These are phyloP conservation scores for Dovyalis caffra DNA, from an alignment of 345 rosid species.

Conservation along the genomic window DNA sequence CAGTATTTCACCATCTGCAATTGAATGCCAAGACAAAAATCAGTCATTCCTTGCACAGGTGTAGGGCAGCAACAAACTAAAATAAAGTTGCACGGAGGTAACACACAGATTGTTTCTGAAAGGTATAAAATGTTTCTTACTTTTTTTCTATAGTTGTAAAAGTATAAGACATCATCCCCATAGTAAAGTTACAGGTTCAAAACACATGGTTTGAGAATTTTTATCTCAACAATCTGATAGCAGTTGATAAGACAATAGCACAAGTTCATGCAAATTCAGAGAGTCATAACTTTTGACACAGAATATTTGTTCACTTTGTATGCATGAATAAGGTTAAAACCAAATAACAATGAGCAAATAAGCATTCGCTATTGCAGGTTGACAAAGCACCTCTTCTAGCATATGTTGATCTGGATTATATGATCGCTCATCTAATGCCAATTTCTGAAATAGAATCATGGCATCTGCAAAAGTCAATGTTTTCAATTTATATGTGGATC, in stretches of 20 bases:
- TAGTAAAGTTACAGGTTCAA: neutral
- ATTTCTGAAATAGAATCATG: slow-evolving; percentile 20
- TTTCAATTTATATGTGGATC: slow-evolving; percentile 19
- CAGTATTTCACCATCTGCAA: slow-evolving; percentile 26
- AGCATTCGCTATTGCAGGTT: neutral
- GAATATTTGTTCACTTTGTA: too few species aligned
- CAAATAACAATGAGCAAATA: neutral
- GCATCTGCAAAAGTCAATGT: slow-evolving; percentile 20
- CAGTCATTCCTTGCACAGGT: neutral
- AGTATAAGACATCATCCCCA: neutral
- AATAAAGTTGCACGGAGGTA: neutral
- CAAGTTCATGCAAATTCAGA: too few species aligned
- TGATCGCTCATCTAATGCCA: slow-evolving; percentile 15
- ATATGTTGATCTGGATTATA: slow-evolving; percentile 1
- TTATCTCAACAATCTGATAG: too few species aligned
- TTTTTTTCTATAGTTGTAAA: neutral
- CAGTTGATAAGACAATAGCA: too few species aligned
- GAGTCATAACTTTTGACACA: too few species aligned
- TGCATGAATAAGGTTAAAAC: neutral
- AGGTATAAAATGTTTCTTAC: neutral
- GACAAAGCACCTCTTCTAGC: slow-evolving; percentile 16
- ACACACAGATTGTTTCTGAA: slow-evolving; percentile 1
- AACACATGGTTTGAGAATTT: neutral
- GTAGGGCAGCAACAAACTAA: neutral
- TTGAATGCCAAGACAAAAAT: neutral